phyloP scores from a whole-genome alignment of 139 green algal genomes.

The Chlorella sp. region DNA sequence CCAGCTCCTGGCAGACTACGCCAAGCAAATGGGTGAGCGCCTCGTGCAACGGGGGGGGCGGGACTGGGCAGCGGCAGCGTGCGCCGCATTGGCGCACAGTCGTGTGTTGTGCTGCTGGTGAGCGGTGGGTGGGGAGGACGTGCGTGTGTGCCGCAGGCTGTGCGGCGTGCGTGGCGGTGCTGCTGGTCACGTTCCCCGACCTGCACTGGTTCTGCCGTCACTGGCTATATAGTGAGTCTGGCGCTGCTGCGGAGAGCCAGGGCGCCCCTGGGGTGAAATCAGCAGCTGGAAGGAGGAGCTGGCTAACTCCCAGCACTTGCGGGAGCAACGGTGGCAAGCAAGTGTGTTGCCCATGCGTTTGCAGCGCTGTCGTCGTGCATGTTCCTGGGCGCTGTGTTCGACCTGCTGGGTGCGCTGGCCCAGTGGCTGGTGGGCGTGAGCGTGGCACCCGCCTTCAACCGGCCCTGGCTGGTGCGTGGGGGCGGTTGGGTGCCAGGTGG shows the following conservation, averaged over 20 bases:
- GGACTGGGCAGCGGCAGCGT: too few relatives aligned
- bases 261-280: too few relatives aligned
- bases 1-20: constrained; percentile 5
- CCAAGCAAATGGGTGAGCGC: constrained; percentile 5
- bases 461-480: constrained; percentile 39
- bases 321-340: too few relatives aligned
- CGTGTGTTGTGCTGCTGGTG: too few relatives aligned
- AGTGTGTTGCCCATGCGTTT: background rate
- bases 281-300: too few relatives aligned
- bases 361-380: constrained; percentile 11
- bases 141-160: too few relatives aligned
- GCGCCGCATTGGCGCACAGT: too few relatives aligned
- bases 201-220: constrained; percentile 7
- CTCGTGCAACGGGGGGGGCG: too few relatives aligned
- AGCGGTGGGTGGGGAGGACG: too few relatives aligned
- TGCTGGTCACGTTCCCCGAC: constrained; percentile 1
- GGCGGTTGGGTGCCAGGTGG: too few relatives aligned
- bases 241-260: too few relatives aligned
- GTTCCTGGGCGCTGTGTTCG: constrained; percentile 14
- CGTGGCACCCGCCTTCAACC: constrained; percentile 34
- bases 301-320: too few relatives aligned
- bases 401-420: constrained; percentile 10
- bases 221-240: constrained; percentile 11
- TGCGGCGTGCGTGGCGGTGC: background rate
- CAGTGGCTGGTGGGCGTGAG: background rate